phyloP scores from a whole-genome alignment of 2,329 filamentous ascomycete genomes.

The Plectosphaerella sp. region DNA sequence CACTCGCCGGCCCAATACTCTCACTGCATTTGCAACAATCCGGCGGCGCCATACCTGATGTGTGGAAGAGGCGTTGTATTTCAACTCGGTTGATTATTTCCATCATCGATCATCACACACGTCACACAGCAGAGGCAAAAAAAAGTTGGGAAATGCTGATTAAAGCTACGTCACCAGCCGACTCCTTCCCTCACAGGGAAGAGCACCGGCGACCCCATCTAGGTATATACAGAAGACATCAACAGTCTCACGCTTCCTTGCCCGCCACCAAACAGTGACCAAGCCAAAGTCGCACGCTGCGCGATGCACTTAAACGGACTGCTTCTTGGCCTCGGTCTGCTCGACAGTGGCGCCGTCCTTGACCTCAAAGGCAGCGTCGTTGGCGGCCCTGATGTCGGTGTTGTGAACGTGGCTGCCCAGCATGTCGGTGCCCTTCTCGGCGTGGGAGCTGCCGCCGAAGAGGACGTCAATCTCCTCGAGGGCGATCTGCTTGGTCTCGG shows the following conservation, averaged over 20 bases:
- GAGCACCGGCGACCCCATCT: not conserved
- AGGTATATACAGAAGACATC: not conserved
- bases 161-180: no score
- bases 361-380: slow-evolving; percentile 5
- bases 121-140: no score
- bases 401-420: slow-evolving; percentile 15
- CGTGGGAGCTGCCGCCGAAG: slow-evolving; percentile 53
- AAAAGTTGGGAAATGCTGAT: no score
- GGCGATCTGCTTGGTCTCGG: slow-evolving; percentile 44
- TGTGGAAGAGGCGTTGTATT: no score
- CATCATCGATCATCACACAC: no score
- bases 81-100: no score
- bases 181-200: no score
- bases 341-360: slow-evolving; percentile 2
- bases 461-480: slow-evolving; percentile 53
- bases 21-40: no score
- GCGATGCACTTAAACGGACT: not conserved
- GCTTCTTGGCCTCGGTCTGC: slow-evolving; percentile 5
- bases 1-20: no score
- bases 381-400: slow-evolving; percentile 5
- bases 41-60: no score
- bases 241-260: not conserved
- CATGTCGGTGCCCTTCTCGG: slow-evolving; percentile 47
- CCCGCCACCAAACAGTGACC: not conserved
- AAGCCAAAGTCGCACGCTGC: not conserved